Evolutionary conservation across 495 filamentous ascomycete species (phyloP).

Genomic region (Chaetomium tenue): DNA sequence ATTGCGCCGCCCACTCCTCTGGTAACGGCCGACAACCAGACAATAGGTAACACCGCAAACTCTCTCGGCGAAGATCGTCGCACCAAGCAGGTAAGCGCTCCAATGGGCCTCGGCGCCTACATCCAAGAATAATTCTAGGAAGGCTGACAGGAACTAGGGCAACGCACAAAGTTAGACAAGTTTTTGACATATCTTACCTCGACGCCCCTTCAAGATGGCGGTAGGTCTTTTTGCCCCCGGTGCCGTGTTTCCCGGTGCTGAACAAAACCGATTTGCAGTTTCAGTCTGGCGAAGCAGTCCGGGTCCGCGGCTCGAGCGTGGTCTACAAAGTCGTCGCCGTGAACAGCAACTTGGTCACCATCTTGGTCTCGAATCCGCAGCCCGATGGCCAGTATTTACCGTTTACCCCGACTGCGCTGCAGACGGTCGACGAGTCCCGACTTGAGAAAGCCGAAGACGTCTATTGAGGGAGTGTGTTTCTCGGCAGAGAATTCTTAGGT

Average conservation of each 20-base stretch:
- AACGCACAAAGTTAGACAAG: background rate
- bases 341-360: constrained; percentile 28
- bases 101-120: background rate
- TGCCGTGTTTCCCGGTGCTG: background rate
- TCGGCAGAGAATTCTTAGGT: background rate
- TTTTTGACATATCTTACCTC: background rate
- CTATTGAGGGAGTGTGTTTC: background rate
- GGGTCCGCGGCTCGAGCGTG: constrained; percentile 24
- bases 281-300: constrained; percentile 26
- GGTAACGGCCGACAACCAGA: background rate
- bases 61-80: background rate
- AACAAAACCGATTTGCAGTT: constrained; percentile 5
- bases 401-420: constrained; percentile 24
- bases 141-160: background rate
- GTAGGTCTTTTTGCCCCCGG: constrained; percentile 5
- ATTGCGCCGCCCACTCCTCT: background rate
- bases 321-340: constrained; percentile 33
- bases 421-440: constrained; percentile 30
- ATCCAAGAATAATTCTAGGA: background rate
- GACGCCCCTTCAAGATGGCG: background rate
- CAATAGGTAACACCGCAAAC: background rate
- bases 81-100: background rate
- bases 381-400: constrained; percentile 26
- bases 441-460: constrained; percentile 26
- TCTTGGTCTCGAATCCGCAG: constrained; percentile 31